Conservation (phyloP, 1,139 yeast species). For the Taphrina betulina region DNA sequence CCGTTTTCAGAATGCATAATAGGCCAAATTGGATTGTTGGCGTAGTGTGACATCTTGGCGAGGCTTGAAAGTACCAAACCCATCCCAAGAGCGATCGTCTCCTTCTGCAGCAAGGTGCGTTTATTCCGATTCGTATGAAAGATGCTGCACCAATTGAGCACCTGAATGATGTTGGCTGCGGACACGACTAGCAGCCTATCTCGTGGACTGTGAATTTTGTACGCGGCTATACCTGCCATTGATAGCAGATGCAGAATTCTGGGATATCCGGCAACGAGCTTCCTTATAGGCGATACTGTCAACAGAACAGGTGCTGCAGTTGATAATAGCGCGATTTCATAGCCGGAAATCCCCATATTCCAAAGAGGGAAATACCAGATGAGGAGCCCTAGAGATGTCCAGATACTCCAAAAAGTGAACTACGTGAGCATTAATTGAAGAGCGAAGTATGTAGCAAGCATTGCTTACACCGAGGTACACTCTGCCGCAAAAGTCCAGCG, state of each 20-base stretch:
- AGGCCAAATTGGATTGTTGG: conserved; percentile 97
- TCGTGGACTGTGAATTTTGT: conserved; percentile 64
- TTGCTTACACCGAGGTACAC: conserved; percentile 36
- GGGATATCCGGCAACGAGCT: conserved; percentile 53
- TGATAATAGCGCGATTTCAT: conserved; percentile 68
- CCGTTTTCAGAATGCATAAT: conserved; percentile 83
- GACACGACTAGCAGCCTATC: conserved; percentile 64
- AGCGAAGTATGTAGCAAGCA: background rate
- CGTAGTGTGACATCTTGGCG: conserved; percentile 69
- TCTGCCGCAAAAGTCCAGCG: conserved; percentile 35
- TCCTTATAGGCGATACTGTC: conserved; percentile 54
- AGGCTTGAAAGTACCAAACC: conserved; percentile 75
- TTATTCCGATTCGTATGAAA: conserved; percentile 51
- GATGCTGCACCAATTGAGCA: conserved; percentile 64
- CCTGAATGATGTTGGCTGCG: conserved; percentile 63
- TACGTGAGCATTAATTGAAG: conserved; percentile 37
- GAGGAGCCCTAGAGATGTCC: conserved; percentile 76
- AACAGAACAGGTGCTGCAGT: conserved; percentile 61
- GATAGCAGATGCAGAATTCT: conserved; percentile 59
- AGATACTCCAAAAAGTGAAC: conserved; percentile 77
- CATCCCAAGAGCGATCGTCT: conserved; percentile 60
- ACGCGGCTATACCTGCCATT: conserved; percentile 73
- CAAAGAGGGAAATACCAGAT: conserved; percentile 97
- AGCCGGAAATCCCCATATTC: conserved; percentile 92
- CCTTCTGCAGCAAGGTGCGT: conserved; percentile 53